These are phyloP conservation scores for Cladorrhinum sp. DNA, from an alignment of 2,329 filamentous ascomycete genomes.

Conservation along the genomic window DNA sequence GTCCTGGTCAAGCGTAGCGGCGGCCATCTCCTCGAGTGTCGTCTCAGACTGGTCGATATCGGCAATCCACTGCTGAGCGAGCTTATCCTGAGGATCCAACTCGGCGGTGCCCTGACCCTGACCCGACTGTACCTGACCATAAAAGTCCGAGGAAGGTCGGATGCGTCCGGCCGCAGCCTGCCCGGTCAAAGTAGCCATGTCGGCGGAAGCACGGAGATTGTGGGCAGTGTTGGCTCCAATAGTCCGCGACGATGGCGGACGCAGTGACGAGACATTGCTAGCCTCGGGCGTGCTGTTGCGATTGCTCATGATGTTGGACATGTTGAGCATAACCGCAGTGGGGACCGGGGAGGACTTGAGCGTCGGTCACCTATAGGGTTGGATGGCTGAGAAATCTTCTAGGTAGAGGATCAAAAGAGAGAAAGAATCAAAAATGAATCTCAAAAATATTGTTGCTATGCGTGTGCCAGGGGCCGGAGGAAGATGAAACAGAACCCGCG, in stretches of 20 bases:
- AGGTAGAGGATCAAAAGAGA: not conserved
- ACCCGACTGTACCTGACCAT: conserved; percentile 70
- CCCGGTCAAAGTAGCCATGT: conserved; percentile 79
- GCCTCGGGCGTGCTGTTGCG: conserved; percentile 97
- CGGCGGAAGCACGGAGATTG: conserved; percentile 81
- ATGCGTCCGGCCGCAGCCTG: conserved; percentile 71
- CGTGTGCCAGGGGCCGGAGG: conserved; percentile 28
- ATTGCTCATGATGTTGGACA: conserved; percentile 74
- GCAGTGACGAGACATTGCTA: conserved; percentile 74
- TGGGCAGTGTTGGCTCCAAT: conserved; percentile 68
- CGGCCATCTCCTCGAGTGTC: conserved; percentile 98
- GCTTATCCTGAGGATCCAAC: conserved; percentile 81
- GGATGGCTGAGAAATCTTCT: not conserved
- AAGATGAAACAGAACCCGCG: conserved; percentile 38
- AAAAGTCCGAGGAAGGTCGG: conserved; percentile 92
- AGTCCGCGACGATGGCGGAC: conserved; percentile 75
- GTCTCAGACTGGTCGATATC: conserved; percentile 99
- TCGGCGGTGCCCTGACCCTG: conserved; percentile 68
- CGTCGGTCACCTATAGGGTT: not conserved
- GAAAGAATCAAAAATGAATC: conserved; percentile 7
- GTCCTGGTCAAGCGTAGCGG: conserved; percentile 96
- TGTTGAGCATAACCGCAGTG: conserved; percentile 49
- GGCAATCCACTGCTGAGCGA: conserved; percentile 96
- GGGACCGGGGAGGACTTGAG: conserved; percentile 9
- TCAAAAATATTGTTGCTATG: conserved; percentile 18